Percentiles rank a stretch among this genome's conserved stretches.
These are phyloP conservation scores for Thalassiosira hispida DNA, from an alignment of 352 stramenopile genomes.

Conservation along the genomic window DNA sequence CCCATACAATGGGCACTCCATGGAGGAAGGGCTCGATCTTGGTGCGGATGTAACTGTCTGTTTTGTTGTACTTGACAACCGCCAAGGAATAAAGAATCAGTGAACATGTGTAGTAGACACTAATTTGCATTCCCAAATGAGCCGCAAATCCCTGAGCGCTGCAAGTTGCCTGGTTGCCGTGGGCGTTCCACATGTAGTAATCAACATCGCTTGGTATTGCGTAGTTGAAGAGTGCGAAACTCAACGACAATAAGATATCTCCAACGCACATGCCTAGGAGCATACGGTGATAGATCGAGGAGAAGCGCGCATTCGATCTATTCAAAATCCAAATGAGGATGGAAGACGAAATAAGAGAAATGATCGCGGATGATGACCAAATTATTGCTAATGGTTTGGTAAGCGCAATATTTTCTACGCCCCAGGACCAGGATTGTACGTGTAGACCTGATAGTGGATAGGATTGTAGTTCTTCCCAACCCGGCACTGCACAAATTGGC, in stretches of 20 bases:
- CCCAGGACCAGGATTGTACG: no score
- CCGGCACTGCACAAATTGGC: no score
- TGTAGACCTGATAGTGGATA: no score
- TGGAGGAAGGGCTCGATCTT: constrained; percentile 27
- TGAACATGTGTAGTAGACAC: constrained; percentile 10
- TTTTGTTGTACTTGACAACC: constrained; percentile 14
- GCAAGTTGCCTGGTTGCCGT: constrained; percentile 20
- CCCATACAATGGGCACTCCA: constrained; percentile 7
- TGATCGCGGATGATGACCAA: no score
- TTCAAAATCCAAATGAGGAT: constrained; percentile 10
- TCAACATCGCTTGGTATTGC: constrained; percentile 6
- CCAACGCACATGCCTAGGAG: constrained; percentile 26
- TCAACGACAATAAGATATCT: constrained; percentile 25
- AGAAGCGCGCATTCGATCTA: not conserved
- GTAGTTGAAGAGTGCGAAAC: constrained; percentile 3
- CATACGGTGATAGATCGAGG: constrained; percentile 9
- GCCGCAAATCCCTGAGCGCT: constrained; percentile 11
- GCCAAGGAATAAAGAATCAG: constrained; percentile 20
- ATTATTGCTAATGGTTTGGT: no score
- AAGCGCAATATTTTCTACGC: no score
- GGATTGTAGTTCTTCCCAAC: no score
- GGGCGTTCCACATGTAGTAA: constrained; percentile 27
- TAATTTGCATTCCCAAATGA: not conserved
- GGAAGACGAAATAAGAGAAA: no score
- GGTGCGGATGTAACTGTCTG: constrained; percentile 9